Evolutionary conservation across 371 early-diverging fungal genomes (phyloP), one percentile per base, ranked within the genome.

Genomic region (Mucor sp.): DNA sequence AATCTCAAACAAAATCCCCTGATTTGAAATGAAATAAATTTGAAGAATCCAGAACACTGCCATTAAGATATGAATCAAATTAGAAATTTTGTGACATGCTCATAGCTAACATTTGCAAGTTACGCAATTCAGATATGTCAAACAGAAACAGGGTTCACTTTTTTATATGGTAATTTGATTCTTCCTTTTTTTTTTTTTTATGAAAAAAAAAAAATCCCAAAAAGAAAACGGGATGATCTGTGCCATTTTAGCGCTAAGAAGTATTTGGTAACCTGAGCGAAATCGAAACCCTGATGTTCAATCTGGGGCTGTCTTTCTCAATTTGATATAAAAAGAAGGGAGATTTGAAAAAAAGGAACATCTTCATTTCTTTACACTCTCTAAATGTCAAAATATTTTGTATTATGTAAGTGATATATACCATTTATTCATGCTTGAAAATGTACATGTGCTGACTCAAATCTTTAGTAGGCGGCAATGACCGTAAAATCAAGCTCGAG

Each of bases 401-500:
- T 43, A 43, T 7, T 43, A n/a, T 43, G 43, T 43, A 15, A 43
- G 43, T 43, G 17, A 7, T 43, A 7, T n/a, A 41, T 41, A n/a
- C 6, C 30, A 47, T 23, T n/a, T 47, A 27, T 9, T 30, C 33
- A 33, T 33, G 33, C 33, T 7, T 33, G 8, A 7, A 33, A 6
- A 7, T 7, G 6, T 33, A 6, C 7, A 33, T 30, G 33, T 30
- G 33, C 33, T 33, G 33, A 33, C 33, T 33, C 33, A 7, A 3
- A 33, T 6, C 8, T 21, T 59, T 57, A 79, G 79, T 79, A 12
- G 77, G 77, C 32, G 77, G 74, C 15, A 70, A 74, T 39, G 80
- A 69, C 44, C 70, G 70, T 44, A 81, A 79, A 60, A 70, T 82
- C 33, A 62, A 71, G 25, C 59, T 82, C 14, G 82, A 82, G 61